Conservation (phyloP, 2,329 filamentous ascomycete species). For the Bimuria novae-zelandiae region DNA sequence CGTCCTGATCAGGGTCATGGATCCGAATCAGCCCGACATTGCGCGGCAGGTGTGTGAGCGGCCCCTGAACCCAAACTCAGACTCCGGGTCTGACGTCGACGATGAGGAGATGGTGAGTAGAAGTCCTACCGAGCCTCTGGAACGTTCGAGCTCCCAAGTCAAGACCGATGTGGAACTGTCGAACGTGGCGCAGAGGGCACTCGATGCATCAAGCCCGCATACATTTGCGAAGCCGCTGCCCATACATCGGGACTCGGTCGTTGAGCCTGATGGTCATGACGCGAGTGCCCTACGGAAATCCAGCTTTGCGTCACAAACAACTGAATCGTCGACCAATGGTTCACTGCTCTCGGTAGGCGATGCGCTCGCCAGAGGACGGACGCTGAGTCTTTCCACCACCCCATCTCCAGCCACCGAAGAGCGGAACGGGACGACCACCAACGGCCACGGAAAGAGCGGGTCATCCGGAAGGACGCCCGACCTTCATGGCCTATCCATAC, state of each 20-base stretch:
- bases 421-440: slow-evolving; percentile 23
- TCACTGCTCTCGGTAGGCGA: slow-evolving; percentile 8
- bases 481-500: slow-evolving; percentile 40
- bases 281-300: slow-evolving; percentile 11
- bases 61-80: slow-evolving; percentile 55
- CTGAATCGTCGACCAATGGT: slow-evolving; percentile 15
- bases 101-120: slow-evolving; percentile 46
- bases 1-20: slow-evolving; percentile 69
- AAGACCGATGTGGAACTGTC: slow-evolving; percentile 19
- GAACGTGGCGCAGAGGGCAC: slow-evolving; percentile 24
- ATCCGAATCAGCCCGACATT: slow-evolving; percentile 67
- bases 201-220: slow-evolving; percentile 13
- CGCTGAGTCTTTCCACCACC: slow-evolving; percentile 14
- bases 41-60: slow-evolving; percentile 60
- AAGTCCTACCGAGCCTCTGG: slow-evolving; percentile 12
- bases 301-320: slow-evolving; percentile 11
- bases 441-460: slow-evolving; percentile 25
- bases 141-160: slow-evolving; percentile 8
- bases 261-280: slow-evolving; percentile 20
- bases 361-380: slow-evolving; percentile 13
- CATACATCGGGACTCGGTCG: slow-evolving; percentile 25
- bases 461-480: slow-evolving; percentile 34
- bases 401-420: slow-evolving; percentile 22
- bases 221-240: slow-evolving; percentile 13
- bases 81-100: slow-evolving; percentile 46